Conservation (phyloP, 202 grass and related monocot species). For the Tripidium arundinaceum region DNA sequence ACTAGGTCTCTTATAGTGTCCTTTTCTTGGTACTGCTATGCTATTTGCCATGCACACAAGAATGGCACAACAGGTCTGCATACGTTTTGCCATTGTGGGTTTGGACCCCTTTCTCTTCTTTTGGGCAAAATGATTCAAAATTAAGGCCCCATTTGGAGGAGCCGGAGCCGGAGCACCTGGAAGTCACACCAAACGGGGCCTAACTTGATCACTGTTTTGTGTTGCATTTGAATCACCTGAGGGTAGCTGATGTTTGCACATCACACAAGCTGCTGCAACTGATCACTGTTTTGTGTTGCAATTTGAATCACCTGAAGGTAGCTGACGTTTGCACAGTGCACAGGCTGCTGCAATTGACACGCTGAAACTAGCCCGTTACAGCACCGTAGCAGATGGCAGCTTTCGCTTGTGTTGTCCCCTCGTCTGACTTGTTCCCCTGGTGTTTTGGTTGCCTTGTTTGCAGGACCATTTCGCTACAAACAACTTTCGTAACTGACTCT, state of each 20-base stretch:
- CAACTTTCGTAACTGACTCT: background rate
- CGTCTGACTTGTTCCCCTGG: background rate
- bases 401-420: background rate
- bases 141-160: background rate
- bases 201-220: background rate
- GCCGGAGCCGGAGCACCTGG: background rate
- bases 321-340: background rate
- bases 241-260: background rate
- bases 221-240: background rate
- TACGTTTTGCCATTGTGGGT: background rate
- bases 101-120: background rate
- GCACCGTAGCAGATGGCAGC: background rate
- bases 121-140: background rate
- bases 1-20: background rate
- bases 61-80: background rate
- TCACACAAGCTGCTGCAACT: background rate
- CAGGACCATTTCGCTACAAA: slow-evolving; percentile 5
- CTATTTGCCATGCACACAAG: background rate
- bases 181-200: background rate
- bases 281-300: background rate
- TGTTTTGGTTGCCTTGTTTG: slow-evolving; percentile 21
- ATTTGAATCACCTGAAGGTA: background rate
- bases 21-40: slow-evolving; percentile 3
- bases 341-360: background rate
- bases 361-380: background rate